phyloP scores from a whole-genome alignment of 1,284 basidiomycete genomes.

The Leccinum griseonigrum region DNA sequence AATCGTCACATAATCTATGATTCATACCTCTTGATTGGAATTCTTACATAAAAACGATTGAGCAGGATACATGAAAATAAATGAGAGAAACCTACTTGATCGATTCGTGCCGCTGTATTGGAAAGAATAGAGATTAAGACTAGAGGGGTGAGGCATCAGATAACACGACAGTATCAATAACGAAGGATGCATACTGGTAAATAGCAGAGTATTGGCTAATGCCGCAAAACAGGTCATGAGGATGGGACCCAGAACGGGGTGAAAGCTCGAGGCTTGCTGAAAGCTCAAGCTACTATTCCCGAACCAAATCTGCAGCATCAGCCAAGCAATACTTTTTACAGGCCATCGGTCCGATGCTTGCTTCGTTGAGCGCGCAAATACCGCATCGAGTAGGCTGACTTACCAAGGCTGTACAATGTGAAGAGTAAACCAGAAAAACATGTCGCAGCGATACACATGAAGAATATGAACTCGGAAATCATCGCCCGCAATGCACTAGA shows the following conservation, averaged over 20 bases:
- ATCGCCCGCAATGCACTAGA: constrained; percentile 70
- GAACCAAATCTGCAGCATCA: constrained; percentile 84
- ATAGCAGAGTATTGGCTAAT: constrained; percentile 72
- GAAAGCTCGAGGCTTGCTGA: constrained; percentile 68
- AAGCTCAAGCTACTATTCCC: constrained; percentile 78
- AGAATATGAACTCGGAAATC: constrained; percentile 79
- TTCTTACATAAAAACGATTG: constrained; percentile 47
- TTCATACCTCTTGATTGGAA: constrained; percentile 72
- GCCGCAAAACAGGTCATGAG: constrained; percentile 86
- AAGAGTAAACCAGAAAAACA: constrained; percentile 88
- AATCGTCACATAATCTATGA: constrained; percentile 2
- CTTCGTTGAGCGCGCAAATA: constrained; percentile 15
- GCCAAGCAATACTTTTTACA: constrained; percentile 71
- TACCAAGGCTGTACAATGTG: constrained; percentile 78
- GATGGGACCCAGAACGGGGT: constrained; percentile 82
- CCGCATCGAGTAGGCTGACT: constrained; percentile 6
- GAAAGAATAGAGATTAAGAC: constrained; percentile 86
- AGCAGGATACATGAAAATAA: constrained; percentile 4
- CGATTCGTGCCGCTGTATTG: constrained; percentile 81
- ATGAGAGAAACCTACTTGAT: constrained; percentile 50
- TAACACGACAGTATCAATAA: neutral
- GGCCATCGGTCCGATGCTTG: constrained; percentile 58
- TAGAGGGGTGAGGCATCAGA: constrained; percentile 18
- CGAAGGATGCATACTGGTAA: constrained; percentile 61
- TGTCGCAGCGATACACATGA: constrained; percentile 78